phyloP scores from a whole-genome alignment of 805 yeast genomes.

The Maudiozyma turicensis region DNA sequence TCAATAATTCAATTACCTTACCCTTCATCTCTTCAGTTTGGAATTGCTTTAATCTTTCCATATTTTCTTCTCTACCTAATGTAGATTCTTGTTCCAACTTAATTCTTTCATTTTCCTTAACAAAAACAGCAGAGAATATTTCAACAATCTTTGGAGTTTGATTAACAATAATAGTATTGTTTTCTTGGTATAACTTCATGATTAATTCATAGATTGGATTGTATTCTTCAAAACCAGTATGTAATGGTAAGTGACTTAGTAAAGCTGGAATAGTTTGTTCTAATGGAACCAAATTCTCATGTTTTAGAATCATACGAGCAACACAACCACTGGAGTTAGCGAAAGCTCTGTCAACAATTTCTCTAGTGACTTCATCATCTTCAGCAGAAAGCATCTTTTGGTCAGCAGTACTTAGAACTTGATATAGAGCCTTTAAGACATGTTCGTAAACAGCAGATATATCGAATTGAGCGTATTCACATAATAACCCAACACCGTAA shows the following conservation, averaged over 20 bases:
- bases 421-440: slow-evolving; percentile 57
- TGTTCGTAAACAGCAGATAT: slow-evolving; percentile 55
- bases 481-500: slow-evolving; percentile 81
- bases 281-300: slow-evolving; percentile 64
- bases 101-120: slow-evolving; percentile 65
- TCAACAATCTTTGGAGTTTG: slow-evolving; percentile 55
- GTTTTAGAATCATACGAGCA: slow-evolving; percentile 75
- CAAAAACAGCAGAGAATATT: slow-evolving; percentile 59
- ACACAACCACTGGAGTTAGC: slow-evolving; percentile 98
- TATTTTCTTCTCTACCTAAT: slow-evolving; percentile 75
- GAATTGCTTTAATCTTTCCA: slow-evolving; percentile 72
- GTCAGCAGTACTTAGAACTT: slow-evolving; percentile 70
- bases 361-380: slow-evolving; percentile 67
- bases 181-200: slow-evolving; percentile 56
- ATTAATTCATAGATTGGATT: slow-evolving; percentile 78
- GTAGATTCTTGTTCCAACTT: slow-evolving; percentile 65
- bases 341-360: slow-evolving; percentile 68
- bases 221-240: slow-evolving; percentile 86
- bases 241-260: slow-evolving; percentile 72
- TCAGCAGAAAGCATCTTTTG: slow-evolving; percentile 46
- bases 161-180: slow-evolving; percentile 43
- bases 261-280: slow-evolving; percentile 66
- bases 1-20: slow-evolving; percentile 61
- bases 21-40: slow-evolving; percentile 54
- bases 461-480: slow-evolving; percentile 41